Evolutionary conservation across 768 basidiomycete genomes (phyloP).

Genomic region (Psilocybe cubensis): DNA sequence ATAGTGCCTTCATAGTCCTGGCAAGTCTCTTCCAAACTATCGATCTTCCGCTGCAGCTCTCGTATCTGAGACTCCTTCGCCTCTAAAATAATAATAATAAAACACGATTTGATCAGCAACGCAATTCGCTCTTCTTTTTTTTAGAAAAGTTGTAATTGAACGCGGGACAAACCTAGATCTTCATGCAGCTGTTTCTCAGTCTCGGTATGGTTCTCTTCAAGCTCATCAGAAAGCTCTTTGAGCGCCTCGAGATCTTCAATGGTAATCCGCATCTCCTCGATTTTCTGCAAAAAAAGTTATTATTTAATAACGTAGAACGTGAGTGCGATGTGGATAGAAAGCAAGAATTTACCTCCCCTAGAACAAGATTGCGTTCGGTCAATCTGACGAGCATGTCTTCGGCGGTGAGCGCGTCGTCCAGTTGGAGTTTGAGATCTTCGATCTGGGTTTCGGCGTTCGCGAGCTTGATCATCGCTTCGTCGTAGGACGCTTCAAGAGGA

Average conservation of each 20-base stretch:
- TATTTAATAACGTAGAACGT: neutral
- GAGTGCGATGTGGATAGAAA: neutral
- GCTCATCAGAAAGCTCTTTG: constrained; percentile 94
- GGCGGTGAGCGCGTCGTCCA: constrained; percentile 93
- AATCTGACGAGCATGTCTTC: constrained; percentile 97
- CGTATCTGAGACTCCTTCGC: constrained; percentile 71
- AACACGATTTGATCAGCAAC: no score
- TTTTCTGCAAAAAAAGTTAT: constrained; percentile 65
- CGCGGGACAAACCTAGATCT: constrained; percentile 75
- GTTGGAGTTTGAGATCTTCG: constrained; percentile 90
- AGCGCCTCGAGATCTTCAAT: constrained; percentile 97
- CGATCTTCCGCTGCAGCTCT: constrained; percentile 67
- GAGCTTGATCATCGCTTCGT: constrained; percentile 77
- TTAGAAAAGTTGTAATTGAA: no score
- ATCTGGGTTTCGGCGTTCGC: constrained; percentile 90
- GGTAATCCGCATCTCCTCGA: constrained; percentile 95
- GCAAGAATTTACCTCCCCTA: constrained; percentile 70
- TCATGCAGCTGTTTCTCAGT: constrained; percentile 90
- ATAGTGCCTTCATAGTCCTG: constrained; percentile 90
- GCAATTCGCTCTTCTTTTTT: no score
- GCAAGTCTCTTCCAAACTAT: constrained; percentile 75
- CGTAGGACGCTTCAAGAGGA: constrained; percentile 65
- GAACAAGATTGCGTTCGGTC: constrained; percentile 90
- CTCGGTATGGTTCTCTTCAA: constrained; percentile 95
- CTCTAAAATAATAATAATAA: constrained; percentile 46